A percentile compares a stretch with the other conserved stretches of the same genome.
Conservation (phyloP, 2,329 filamentous ascomycete genomes). For the Claviceps humidiphila region DNA sequence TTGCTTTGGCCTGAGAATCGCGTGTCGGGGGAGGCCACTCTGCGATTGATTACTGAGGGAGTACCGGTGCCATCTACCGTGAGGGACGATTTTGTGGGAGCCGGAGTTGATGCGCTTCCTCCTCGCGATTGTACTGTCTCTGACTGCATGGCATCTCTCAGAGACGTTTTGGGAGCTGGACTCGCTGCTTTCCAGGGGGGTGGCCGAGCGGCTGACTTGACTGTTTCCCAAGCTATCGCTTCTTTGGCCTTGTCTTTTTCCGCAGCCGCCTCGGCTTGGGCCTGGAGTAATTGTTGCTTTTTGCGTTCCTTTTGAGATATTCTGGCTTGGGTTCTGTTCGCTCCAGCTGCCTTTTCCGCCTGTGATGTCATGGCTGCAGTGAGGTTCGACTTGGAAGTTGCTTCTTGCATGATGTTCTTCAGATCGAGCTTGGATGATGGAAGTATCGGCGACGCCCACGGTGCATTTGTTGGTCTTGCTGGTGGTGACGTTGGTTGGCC, state of each 20-base stretch:
- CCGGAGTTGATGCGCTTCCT: constrained; percentile 15
- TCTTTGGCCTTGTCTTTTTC: constrained; percentile 15
- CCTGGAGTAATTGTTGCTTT: constrained; percentile 59
- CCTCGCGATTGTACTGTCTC: constrained; percentile 13
- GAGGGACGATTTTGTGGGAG: constrained; percentile 27
- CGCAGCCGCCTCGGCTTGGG: constrained; percentile 29
- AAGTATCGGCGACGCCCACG: constrained; percentile 38
- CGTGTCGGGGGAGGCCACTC: constrained; percentile 48
- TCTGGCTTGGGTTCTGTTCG: constrained; percentile 37
- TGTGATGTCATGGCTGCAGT: constrained; percentile 42
- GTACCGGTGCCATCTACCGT: constrained; percentile 28
- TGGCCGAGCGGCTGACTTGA: constrained; percentile 23
- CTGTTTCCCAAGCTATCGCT: constrained; percentile 32
- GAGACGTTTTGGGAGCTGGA: constrained; percentile 31
- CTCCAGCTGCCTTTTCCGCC: constrained; percentile 25
- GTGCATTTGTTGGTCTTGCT: constrained; percentile 19
- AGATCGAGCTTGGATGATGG: constrained; percentile 55
- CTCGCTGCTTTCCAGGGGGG: constrained; percentile 56
- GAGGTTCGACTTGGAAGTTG: constrained; percentile 38
- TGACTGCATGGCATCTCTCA: constrained; percentile 33
- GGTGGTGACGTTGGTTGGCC: not conserved
- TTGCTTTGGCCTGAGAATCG: constrained; percentile 46
- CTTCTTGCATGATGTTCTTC: constrained; percentile 58
- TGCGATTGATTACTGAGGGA: constrained; percentile 25
- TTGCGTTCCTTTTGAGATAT: constrained; percentile 90